Evolutionary conservation across 495 filamentous ascomycete genomes (phyloP).

Genomic region (Rhypophila decipiens): DNA sequence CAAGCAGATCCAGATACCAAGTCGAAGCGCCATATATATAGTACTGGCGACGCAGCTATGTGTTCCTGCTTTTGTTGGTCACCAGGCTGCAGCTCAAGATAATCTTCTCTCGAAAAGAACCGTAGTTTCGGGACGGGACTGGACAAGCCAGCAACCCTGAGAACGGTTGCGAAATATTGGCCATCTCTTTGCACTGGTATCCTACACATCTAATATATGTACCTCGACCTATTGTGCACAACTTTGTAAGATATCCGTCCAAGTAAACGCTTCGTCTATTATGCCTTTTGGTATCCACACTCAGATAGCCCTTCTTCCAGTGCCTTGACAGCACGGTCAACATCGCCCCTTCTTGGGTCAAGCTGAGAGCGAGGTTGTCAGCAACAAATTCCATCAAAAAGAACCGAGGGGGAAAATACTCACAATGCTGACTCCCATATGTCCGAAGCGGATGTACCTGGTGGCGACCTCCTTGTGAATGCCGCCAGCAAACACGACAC

Average conservation of each 20-base stretch:
- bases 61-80: not conserved
- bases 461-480: slow-evolving; percentile 72
- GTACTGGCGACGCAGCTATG: not conserved
- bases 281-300: slow-evolving; percentile 56
- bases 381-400: not conserved
- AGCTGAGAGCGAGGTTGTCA: slow-evolving; percentile 31
- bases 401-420: slow-evolving; percentile 12
- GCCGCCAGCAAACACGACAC: slow-evolving; percentile 89
- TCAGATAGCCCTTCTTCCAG: slow-evolving; percentile 69
- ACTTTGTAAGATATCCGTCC: not conserved
- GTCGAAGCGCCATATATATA: not conserved
- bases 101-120: too few relatives aligned
- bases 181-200: not conserved
- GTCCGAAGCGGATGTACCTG: slow-evolving; percentile 63
- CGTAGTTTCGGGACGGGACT: too few relatives aligned
- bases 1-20: too few relatives aligned
- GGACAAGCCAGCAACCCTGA: not conserved
- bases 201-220: not conserved
- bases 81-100: too few relatives aligned
- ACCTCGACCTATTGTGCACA: not conserved
- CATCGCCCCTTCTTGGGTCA: slow-evolving; percentile 58
- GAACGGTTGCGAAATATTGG: not conserved
- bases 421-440: slow-evolving; percentile 93
- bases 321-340: slow-evolving; percentile 73
- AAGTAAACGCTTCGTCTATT: slow-evolving; percentile 2